These are phyloP conservation scores for Heterobasidion parviporum DNA, from an alignment of 1,284 basidiomycete genomes.

Conservation along the genomic window DNA sequence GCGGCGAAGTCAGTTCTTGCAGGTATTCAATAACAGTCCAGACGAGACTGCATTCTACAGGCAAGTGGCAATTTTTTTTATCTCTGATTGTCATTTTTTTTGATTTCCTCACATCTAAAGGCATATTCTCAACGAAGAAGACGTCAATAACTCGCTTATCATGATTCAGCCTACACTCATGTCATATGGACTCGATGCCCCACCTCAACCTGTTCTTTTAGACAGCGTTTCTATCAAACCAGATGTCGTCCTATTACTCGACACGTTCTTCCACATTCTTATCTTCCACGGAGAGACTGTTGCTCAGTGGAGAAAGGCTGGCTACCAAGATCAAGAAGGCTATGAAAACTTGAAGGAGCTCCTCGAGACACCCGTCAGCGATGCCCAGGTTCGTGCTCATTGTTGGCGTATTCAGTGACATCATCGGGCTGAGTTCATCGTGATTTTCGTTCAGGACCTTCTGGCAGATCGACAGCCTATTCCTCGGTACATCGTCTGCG, in stretches of 20 bases:
- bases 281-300: slow-evolving; percentile 99
- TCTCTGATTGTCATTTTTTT: slow-evolving; percentile 4
- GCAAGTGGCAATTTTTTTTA: slow-evolving; percentile 28
- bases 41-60: slow-evolving; percentile 99
- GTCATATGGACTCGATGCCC: slow-evolving; percentile 93
- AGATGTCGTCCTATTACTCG: slow-evolving; percentile 95
- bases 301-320: slow-evolving; percentile 98
- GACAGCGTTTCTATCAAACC: slow-evolving; percentile 98
- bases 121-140: slow-evolving; percentile 94
- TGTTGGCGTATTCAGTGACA: slow-evolving; percentile 1
- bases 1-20: slow-evolving; percentile 94
- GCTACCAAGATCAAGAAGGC: slow-evolving; percentile 98
- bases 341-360: slow-evolving; percentile 98
- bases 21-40: slow-evolving; percentile 99
- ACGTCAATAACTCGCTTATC: slow-evolving; percentile 98
- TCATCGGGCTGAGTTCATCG: slow-evolving; percentile 1
- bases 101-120: slow-evolving; percentile 29
- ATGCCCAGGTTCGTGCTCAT: slow-evolving; percentile 52
- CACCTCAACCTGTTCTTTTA: slow-evolving; percentile 90
- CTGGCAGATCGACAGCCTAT: slow-evolving; percentile 95
- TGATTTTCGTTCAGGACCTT: slow-evolving; percentile 61
- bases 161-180: slow-evolving; percentile 99
- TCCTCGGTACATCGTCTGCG: slow-evolving; percentile 95
- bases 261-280: slow-evolving; percentile 99
- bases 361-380: slow-evolving; percentile 74